These are phyloP conservation scores for Colletotrichum orbiculare DNA, from an alignment of 2,329 filamentous ascomycete genomes.

Conservation along the genomic window DNA sequence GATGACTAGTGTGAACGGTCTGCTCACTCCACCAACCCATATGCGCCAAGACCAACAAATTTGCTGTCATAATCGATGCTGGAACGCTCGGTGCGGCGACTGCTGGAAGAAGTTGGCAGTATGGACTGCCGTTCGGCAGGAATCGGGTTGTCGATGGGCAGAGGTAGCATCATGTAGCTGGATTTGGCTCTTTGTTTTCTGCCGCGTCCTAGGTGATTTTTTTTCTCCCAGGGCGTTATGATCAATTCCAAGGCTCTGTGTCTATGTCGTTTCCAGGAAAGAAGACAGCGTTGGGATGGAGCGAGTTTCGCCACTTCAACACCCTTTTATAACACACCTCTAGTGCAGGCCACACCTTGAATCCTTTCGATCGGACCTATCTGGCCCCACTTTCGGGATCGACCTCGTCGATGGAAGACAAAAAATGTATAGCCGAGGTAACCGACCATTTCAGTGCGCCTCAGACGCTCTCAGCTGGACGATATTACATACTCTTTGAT, in stretches of 20 bases:
- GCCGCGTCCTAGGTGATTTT: not conserved
- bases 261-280: not conserved
- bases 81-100: constrained; percentile 18
- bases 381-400: constrained; percentile 38
- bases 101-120: not conserved
- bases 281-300: not conserved
- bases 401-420: constrained; percentile 22
- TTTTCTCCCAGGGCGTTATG: not conserved
- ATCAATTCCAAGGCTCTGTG: not conserved
- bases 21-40: not conserved
- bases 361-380: constrained; percentile 30
- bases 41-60: not conserved
- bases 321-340: constrained; percentile 24
- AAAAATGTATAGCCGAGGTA: constrained; percentile 38
- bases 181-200: not conserved
- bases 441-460: constrained; percentile 34
- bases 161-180: not conserved
- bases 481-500: not conserved
- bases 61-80: constrained; percentile 3
- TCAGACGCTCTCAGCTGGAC: constrained; percentile 12
- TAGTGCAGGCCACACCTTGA: constrained; percentile 28
- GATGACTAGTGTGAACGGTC: too few species aligned
- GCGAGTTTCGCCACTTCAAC: constrained; percentile 6
- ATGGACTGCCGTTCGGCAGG: constrained; percentile 4
- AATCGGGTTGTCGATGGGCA: constrained; percentile 4